Evolutionary conservation across 441 rosid species (phyloP).

Genomic region (Adansonia grandidieri): DNA sequence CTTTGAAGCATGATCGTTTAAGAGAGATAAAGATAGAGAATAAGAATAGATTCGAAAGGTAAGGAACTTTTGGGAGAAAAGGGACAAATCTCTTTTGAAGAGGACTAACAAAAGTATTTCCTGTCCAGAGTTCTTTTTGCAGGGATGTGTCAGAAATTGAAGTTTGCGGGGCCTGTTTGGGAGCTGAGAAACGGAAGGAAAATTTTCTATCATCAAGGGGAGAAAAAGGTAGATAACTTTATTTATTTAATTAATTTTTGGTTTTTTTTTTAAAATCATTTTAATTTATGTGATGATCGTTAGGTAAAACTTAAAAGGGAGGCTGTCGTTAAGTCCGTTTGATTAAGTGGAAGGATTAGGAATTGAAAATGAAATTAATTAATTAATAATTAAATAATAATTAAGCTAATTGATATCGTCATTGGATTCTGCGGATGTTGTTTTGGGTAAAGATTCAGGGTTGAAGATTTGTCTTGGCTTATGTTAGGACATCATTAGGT

Average conservation of each 20-base stretch:
- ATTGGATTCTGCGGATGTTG: constrained; percentile 38
- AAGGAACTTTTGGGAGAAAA: constrained; percentile 41
- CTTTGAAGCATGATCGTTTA: constrained; percentile 66
- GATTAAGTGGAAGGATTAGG: constrained; percentile 21
- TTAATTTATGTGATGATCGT: constrained; percentile 17
- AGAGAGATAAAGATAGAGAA: constrained; percentile 14
- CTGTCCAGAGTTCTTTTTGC: constrained; percentile 20
- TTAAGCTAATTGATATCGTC: background rate
- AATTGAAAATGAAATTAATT: background rate
- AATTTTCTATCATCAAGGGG: constrained; percentile 4
- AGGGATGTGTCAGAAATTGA: constrained; percentile 37
- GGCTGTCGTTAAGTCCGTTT: constrained; percentile 45
- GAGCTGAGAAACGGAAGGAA: constrained; percentile 43
- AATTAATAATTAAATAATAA: background rate
- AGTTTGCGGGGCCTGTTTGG: constrained; percentile 35
- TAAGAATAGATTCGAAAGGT: constrained; percentile 45
- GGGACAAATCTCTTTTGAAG: constrained; percentile 44
- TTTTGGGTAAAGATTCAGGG: constrained; percentile 25
- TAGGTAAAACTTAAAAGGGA: constrained; percentile 23
- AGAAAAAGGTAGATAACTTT: constrained; percentile 35
- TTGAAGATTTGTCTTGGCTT: constrained; percentile 35
- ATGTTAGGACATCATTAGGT: background rate
- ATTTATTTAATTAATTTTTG: background rate
- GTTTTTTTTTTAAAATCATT: background rate
- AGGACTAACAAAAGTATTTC: constrained; percentile 30